phyloP scores from a whole-genome alignment of 2,329 filamentous ascomycete species.

The Xylariaceae sp. region DNA sequence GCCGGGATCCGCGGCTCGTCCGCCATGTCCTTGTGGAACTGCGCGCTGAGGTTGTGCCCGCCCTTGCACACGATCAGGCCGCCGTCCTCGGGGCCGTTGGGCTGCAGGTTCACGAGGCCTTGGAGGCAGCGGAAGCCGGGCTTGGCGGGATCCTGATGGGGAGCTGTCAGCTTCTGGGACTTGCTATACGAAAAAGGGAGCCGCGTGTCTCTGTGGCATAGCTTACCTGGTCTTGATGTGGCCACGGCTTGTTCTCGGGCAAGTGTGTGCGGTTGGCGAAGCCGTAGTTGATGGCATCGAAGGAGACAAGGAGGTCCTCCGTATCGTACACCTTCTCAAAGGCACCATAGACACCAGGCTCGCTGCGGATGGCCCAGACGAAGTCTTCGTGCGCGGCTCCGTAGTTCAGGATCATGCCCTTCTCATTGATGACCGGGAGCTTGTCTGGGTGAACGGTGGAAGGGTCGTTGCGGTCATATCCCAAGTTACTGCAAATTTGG shows the following conservation, averaged over 20 bases:
- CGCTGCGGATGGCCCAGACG: constrained; percentile 34
- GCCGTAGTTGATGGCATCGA: constrained; percentile 20
- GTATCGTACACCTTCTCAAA: constrained; percentile 38
- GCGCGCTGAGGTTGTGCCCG: constrained; percentile 24
- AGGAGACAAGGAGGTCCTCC: constrained; percentile 39
- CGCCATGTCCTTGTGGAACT: constrained; percentile 25
- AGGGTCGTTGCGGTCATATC: constrained; percentile 20
- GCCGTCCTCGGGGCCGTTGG: constrained; percentile 25
- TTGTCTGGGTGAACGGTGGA: constrained; percentile 28
- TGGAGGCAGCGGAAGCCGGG: constrained; percentile 26
- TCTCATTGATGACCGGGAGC: constrained; percentile 31
- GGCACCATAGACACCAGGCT: constrained; percentile 25
- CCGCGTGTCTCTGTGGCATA: too few species aligned
- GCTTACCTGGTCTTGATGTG: constrained; percentile 30
- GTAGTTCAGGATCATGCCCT: constrained; percentile 28
- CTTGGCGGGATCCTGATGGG: constrained; percentile 12
- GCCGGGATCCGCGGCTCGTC: constrained; percentile 1
- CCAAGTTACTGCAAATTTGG: neutral
- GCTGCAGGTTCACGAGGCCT: constrained; percentile 26
- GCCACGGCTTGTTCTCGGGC: constrained; percentile 29
- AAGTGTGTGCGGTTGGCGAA: neutral
- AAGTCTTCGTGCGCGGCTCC: constrained; percentile 33
- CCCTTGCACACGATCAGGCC: constrained; percentile 31
- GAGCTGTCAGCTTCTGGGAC: too few species aligned
- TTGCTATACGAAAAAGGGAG: too few species aligned